phyloP scores from a whole-genome alignment of 116 monocot species.

The Iris pallida region DNA sequence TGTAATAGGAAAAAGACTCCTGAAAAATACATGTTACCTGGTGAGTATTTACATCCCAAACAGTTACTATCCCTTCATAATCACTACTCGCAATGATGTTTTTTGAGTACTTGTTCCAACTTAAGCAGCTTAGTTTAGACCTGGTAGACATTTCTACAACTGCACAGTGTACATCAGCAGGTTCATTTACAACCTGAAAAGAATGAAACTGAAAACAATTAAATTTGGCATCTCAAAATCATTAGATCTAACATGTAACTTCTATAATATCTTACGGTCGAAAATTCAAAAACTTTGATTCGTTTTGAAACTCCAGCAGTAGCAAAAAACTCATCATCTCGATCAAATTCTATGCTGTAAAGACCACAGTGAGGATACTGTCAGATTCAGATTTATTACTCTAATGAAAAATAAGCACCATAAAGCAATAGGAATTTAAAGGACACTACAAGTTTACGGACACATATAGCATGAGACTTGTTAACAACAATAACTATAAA shows the following conservation, averaged over 20 bases:
- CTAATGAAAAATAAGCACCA: background rate
- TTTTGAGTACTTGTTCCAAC: slow-evolving; percentile 98
- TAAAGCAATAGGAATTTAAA: background rate
- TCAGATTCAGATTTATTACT: slow-evolving; percentile 1
- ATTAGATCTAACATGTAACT: background rate
- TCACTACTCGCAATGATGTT: slow-evolving; percentile 97
- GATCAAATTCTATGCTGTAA: slow-evolving; percentile 97
- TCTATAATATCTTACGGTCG: slow-evolving; percentile 43
- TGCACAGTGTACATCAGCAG: slow-evolving; percentile 86
- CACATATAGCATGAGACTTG: too few species aligned
- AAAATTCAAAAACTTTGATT: slow-evolving; percentile 98
- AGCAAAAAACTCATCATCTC: slow-evolving; percentile 98
- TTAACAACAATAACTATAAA: background rate
- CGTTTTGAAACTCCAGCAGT: slow-evolving; percentile 98
- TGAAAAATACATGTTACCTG: slow-evolving; percentile 51
- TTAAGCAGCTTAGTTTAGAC: slow-evolving; percentile 98
- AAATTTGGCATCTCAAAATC: slow-evolving; percentile 6
- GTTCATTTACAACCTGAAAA: slow-evolving; percentile 92
- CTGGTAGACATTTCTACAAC: slow-evolving; percentile 96
- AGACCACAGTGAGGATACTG: background rate
- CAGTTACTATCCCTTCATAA: slow-evolving; percentile 98
- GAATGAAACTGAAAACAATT: slow-evolving; percentile 8
- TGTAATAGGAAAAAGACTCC: background rate
- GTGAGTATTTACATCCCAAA: slow-evolving; percentile 95
- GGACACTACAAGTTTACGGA: background rate